These are phyloP conservation scores for Amphirosellinia nigrospora DNA, from an alignment of 495 filamentous ascomycete species.

Conservation along the genomic window DNA sequence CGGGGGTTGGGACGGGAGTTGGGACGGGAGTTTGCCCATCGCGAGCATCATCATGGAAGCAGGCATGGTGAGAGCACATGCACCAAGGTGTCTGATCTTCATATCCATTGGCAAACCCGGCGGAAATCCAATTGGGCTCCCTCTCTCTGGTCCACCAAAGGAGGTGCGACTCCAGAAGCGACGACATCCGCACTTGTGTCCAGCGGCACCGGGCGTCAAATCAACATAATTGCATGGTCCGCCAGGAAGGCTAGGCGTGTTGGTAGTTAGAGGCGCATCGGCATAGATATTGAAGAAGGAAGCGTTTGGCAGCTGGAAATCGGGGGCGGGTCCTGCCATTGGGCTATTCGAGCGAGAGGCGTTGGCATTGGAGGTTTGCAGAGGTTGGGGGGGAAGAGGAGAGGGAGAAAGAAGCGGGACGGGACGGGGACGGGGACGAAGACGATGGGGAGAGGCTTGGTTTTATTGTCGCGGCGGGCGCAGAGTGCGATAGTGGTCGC, in stretches of 20 bases:
- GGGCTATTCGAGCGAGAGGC: constrained; percentile 37
- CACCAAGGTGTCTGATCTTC: constrained; percentile 58
- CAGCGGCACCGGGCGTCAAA: constrained; percentile 47
- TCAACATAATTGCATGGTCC: constrained; percentile 71
- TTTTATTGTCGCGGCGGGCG: constrained; percentile 36
- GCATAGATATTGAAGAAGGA: constrained; percentile 58
- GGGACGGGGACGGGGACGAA: constrained; percentile 18
- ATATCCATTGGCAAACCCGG: constrained; percentile 38
- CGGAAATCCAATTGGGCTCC: constrained; percentile 35
- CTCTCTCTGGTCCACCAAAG: constrained; percentile 31
- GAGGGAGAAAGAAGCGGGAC: too few relatives aligned
- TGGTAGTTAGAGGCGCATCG: constrained; percentile 44
- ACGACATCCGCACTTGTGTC: constrained; percentile 66
- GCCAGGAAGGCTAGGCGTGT: constrained; percentile 48
- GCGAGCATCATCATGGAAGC: constrained; percentile 64
- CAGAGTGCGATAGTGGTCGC: constrained; percentile 15
- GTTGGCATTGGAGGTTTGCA: constrained; percentile 37
- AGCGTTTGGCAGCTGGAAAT: constrained; percentile 46
- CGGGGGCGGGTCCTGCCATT: constrained; percentile 58
- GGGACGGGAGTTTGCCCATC: constrained; percentile 33
- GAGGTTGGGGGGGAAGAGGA: constrained; percentile 26
- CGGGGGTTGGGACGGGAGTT: constrained; percentile 27
- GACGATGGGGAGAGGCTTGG: constrained; percentile 30
- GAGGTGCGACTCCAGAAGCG: constrained; percentile 65
- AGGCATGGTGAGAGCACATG: constrained; percentile 76